Conservation (phyloP, 2,329 filamentous ascomycete genomes). For the Aspergillus unguis region DNA sequence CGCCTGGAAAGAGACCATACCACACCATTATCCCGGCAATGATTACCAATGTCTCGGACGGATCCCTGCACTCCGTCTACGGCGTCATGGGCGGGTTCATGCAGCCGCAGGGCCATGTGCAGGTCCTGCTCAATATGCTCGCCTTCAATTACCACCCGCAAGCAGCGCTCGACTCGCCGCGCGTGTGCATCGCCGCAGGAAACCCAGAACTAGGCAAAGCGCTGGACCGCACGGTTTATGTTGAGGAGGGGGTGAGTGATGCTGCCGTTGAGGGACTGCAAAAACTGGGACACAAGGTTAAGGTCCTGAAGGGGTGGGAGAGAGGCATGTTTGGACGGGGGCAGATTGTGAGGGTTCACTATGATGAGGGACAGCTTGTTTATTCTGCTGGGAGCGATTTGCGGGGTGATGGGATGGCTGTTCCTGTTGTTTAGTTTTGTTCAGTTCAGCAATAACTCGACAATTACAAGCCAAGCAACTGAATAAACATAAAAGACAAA, state of each 20-base stretch:
- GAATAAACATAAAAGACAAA: no score
- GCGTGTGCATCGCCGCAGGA: constrained; percentile 80
- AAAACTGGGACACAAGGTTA: constrained; percentile 68
- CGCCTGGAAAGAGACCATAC: constrained; percentile 82
- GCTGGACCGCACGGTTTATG: constrained; percentile 63
- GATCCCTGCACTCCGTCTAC: constrained; percentile 76
- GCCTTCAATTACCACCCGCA: constrained; percentile 80
- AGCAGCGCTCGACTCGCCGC: constrained; percentile 81
- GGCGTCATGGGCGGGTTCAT: constrained; percentile 99
- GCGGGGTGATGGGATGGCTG: constrained; percentile 75
- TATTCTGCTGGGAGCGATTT: constrained; percentile 89
- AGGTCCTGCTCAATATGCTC: constrained; percentile 85
- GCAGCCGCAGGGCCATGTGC: constrained; percentile 95
- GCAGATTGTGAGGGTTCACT: constrained; percentile 75
- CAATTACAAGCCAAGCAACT: no score
- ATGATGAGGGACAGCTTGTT: constrained; percentile 70
- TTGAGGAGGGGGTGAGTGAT: constrained; percentile 77
- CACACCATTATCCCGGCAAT: constrained; percentile 97
- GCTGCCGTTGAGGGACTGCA: constrained; percentile 65
- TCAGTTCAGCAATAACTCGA: no score
- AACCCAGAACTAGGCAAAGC: constrained; percentile 61
- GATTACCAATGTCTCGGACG: constrained; percentile 72
- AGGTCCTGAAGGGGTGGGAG: constrained; percentile 62
- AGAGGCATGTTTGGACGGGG: constrained; percentile 77
- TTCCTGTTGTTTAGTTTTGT: constrained; percentile 39